phyloP scores from a whole-genome alignment of 345 rosid genomes.

The Pelargonium nanum region DNA sequence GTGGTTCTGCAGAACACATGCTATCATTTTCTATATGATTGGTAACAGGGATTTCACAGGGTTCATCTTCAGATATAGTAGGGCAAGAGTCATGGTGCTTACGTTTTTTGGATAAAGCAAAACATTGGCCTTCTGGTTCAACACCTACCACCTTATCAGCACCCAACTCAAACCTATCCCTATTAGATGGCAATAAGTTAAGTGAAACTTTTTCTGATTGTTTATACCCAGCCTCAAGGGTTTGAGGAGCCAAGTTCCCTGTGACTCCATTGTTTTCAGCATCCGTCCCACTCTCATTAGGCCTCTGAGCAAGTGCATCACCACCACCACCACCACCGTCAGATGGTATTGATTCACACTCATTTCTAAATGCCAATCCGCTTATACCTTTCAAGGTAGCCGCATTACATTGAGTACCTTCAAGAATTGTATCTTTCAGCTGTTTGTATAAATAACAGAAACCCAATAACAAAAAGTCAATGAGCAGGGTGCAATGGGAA shows the following conservation, averaged over 20 bases:
- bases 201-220: conserved; percentile 7
- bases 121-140: conserved; percentile 4
- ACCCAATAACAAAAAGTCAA: conserved; percentile 3
- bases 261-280: conserved; percentile 9
- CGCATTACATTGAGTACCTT: conserved; percentile 20
- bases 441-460: conserved; percentile 16
- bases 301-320: conserved; percentile 7
- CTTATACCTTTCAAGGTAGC: conserved; percentile 25
- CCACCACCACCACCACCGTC: conserved; percentile 4
- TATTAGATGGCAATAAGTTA: conserved; percentile 16
- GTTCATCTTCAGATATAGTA: conserved; percentile 4
- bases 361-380: conserved; percentile 21
- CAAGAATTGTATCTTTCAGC: conserved; percentile 35
- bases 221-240: conserved; percentile 13
- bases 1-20: not conserved
- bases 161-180: conserved; percentile 18
- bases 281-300: conserved; percentile 4
- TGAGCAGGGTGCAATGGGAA: conserved; percentile 1
- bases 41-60: not conserved
- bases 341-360: not conserved
- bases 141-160: conserved; percentile 11
- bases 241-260: conserved; percentile 14
- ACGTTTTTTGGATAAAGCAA: conserved; percentile 21
- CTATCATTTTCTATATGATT: not conserved
- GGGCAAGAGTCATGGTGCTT: conserved; percentile 15